Percentiles rank a stretch among this genome's conserved stretches.
Evolutionary conservation across 78 protist genomes (phyloP).

Genomic region (Dictyostelium purpureum): DNA sequence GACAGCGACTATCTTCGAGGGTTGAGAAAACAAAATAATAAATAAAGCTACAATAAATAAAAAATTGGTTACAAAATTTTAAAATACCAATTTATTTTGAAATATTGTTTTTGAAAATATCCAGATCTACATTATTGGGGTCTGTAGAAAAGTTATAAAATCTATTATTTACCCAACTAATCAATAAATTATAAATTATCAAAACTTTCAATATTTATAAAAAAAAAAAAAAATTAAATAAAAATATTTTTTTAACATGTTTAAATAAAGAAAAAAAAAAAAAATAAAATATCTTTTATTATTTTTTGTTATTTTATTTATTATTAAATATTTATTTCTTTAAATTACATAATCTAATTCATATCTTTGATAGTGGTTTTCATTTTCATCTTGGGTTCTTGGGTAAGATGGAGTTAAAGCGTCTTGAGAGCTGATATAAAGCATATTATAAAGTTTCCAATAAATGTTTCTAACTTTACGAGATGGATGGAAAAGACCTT

Average conservation of each 20-base stretch:
- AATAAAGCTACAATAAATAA: too few species aligned
- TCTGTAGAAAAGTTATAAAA: too few species aligned
- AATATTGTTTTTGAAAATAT: too few species aligned
- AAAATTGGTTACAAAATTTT: too few species aligned
- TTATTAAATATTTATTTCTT: neutral
- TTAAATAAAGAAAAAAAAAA: neutral
- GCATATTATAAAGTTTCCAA: conserved; percentile 98
- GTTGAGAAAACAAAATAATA: too few species aligned
- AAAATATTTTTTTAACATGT: neutral
- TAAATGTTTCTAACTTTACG: conserved; percentile 97
- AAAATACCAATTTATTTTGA: too few species aligned
- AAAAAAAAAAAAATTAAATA: neutral
- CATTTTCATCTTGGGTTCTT: conserved; percentile 74
- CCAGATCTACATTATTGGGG: too few species aligned
- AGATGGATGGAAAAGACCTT: conserved; percentile 97
- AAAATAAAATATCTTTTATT: neutral
- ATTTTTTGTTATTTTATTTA: neutral
- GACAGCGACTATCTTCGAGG: too few species aligned
- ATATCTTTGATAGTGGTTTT: conserved; percentile 72
- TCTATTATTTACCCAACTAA: too few species aligned
- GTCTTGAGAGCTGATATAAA: conserved; percentile 92
- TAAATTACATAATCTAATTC: conserved; percentile 80
- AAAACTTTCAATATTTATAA: neutral
- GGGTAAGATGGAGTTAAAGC: conserved; percentile 88
- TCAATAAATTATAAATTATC: neutral